Evolutionary conservation across 371 early-diverging fungal genomes (phyloP).

Genomic region (Mucor sp.): DNA sequence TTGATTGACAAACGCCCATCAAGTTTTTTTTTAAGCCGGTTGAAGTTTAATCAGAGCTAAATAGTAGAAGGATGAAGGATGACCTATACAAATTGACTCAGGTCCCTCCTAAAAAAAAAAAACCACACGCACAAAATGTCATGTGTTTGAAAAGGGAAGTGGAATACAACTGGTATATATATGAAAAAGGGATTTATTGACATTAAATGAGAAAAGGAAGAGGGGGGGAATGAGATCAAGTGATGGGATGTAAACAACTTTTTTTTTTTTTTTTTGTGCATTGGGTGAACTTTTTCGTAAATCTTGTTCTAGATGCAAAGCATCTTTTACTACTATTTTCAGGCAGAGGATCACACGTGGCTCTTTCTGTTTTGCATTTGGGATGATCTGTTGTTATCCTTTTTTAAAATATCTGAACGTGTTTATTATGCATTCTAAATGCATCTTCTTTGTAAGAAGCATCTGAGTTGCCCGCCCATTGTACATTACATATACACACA

Average conservation of each 20-base stretch:
- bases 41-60: not conserved
- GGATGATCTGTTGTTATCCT: constrained; percentile 2
- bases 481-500: not conserved
- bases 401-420: constrained; percentile 3
- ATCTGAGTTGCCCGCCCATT: not conserved
- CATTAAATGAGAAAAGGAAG: not conserved
- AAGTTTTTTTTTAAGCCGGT: not conserved
- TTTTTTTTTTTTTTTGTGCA: not conserved
- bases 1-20: constrained; percentile 9
- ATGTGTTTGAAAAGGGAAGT: constrained; percentile 12
- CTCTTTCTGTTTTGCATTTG: not conserved
- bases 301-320: constrained; percentile 11
- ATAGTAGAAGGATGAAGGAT: not conserved
- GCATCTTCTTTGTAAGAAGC: not conserved
- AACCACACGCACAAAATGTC: not conserved
- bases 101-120: not conserved
- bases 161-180: not conserved
- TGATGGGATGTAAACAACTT: not conserved
- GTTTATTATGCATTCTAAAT: not conserved
- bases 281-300: not conserved
- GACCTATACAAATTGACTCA: not conserved
- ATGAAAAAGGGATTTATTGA: not conserved
- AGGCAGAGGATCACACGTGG: constrained; percentile 4
- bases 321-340: constrained; percentile 6
- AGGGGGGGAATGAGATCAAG: not conserved